Evolutionary conservation across 164 flowering plant species (phyloP), one percentile per base, ranked within the genome.

Genomic region (Chloranthus sessilifolius): DNA sequence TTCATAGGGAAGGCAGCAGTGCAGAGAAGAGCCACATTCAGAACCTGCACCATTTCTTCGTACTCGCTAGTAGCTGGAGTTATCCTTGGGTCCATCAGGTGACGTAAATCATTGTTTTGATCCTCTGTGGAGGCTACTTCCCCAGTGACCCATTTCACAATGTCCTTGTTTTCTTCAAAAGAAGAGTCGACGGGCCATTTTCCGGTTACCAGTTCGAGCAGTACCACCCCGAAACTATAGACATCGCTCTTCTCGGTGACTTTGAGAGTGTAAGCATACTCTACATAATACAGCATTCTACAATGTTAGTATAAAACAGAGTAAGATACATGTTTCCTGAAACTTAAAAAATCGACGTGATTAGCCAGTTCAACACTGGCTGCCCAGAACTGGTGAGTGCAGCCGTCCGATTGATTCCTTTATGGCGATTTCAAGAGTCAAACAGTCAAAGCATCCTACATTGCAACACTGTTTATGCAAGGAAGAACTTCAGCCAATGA

Each of bases 141-240:
- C 25, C 75, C 82, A 1, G 52, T 71, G 4, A 74, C 81, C 90
- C 88, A 85, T 61, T 73, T 82, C 46, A 87, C 85, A 1, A 87
- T 63, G 55, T 82, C 86, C 49, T 59, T 75, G 38, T 66, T 27
- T 2, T 57, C 61, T 0, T 47, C 54, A 12, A 57, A 57, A 4
- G 41, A 57, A 30, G 54, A 11, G 12, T 57, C 61, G 7, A 49
- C 20, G 7, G 61, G 61, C 22, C 30, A 39, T 41, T 49, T 57
- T 19, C 61, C 61, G 0, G 61, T 57, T 7, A 57, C 44, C 21
- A 57, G 47, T 31, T 57, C 61, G 19, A 57, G 54, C 47, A 57
- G 21, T 19, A 57, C 54, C 4, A 57, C 54, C 15, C 47, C 61
- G 17, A 57, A 57, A 42, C 61, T 57, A 54, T 57, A 57, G 19